Base-by-base conservation (phyloP, 257 asterid genomes). In the Solanum clarkiae region DNA sequence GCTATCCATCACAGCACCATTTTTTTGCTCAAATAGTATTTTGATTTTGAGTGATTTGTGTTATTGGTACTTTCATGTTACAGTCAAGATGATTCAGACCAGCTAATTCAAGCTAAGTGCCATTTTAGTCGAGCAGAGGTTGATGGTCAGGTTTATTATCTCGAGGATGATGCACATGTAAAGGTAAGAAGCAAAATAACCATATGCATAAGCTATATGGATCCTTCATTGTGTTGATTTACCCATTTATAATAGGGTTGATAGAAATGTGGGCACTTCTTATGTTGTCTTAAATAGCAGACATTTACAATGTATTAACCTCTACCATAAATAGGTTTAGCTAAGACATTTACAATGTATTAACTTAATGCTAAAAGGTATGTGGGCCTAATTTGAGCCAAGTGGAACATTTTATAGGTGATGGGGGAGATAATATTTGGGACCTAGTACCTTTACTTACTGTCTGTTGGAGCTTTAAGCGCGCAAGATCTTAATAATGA, bases 111-210 rank as follows among this genome's bases (percentile, higher is more conserved):
- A 86, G 99, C 97, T 0, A 86, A 42, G 74, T 22, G 75, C 56
- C 99, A 96, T 72, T 96, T 82, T 86, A n/a, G 77, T 2, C 83
- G 86, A 86, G 94, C 94, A 0, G 80, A 84, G 40, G 95, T 92
- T 56, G 99, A 96, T 85, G 95, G 92, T 1, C 90, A 86, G 24
- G 65, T 87, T 80, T 96, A 62, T 86, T 57, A 13, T 24, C 86
- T 94, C n/a, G 91, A 85, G 42, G 99, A 96, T 83, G 93, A 96
- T 87, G 97, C 98, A 9, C 74, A 53, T 65, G 98, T 93, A 1
- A 79, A 89, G 97, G 98, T 94, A 42, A 84, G 4, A 6, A 26
- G 17, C 26, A 79, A 79, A 79, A 11, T 53, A 17, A 26, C 29
- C 49, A 24, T 77, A 6, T 8, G 3, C 65, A 10, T 16, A 51